These are phyloP conservation scores for Artemisia tridentata DNA, from an alignment of 129 eudicot genomes.

Conservation along the genomic window DNA sequence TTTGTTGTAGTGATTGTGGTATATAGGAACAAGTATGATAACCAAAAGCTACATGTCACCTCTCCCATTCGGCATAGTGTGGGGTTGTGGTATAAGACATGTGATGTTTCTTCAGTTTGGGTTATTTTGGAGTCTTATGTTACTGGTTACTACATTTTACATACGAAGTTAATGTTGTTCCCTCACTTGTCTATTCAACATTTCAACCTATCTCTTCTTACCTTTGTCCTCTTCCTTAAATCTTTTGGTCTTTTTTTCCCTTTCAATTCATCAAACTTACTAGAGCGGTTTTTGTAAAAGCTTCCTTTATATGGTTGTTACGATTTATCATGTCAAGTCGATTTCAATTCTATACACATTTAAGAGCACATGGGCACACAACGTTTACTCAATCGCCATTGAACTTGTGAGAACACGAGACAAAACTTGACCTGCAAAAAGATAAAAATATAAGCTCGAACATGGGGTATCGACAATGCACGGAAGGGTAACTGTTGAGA, in stretches of 20 bases:
- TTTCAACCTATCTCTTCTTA: background rate
- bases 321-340: too few species aligned
- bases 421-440: constrained; percentile 1
- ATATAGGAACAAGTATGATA: too few species aligned
- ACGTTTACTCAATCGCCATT: background rate
- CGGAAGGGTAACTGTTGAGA: background rate
- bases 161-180: constrained; percentile 17
- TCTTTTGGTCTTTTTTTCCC: background rate
- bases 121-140: constrained; percentile 25
- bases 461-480: background rate
- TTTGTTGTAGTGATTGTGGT: too few species aligned
- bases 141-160: background rate
- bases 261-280: background rate
- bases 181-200: constrained; percentile 24
- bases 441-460: background rate
- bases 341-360: too few species aligned
- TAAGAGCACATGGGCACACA: too few species aligned
- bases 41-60: too few species aligned
- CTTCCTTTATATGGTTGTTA: too few species aligned
- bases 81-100: too few species aligned
- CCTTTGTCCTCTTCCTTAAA: background rate
- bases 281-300: too few species aligned
- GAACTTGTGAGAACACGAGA: background rate
- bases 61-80: too few species aligned
- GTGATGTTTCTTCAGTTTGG: too few species aligned